Base-by-base conservation (phyloP, 768 basidiomycete species). In the Termitomyces sp. region DNA sequence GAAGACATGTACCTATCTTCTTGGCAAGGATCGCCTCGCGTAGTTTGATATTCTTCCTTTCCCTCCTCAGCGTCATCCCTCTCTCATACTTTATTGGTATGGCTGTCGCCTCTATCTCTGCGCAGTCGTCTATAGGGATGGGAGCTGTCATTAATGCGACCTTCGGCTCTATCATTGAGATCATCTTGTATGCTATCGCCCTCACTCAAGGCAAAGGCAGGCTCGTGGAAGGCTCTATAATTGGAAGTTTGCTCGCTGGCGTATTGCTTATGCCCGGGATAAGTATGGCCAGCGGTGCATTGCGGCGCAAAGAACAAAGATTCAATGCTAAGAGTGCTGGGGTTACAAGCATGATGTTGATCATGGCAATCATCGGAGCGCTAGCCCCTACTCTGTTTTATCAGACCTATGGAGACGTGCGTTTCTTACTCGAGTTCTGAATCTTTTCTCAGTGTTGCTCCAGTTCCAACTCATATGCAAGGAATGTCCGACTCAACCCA, bases 291-390 rank as follows among this genome's bases (percentile, higher is more conserved):
- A 89, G 89, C 38, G 91, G 89, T 8, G 97, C 97, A 0, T 61
- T 97, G 57, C 79, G 84, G 66, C 78, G 88, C 67, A 99, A 99
- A 74, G 97, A 99, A 71, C 93, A 95, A 68, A 91, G 86, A 63
- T 99, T 99, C 78, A 99, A 99, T 66, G 97, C 97, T n/a, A 98
- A 93, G 76, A 94, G 91, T 65, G 97, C 97, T 6, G 92, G 97
- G 38, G 97, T 99, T 15, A 99, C 97, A 0, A 97, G 94, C 68
- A 97, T 97, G 77, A 96, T 99, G 92, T 71, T 99, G 69, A 98
- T 99, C 73, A 98, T 98, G 96, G 97, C 97, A 12, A 92, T 99
- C 69, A 96, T 99, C 59, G 97, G 97, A 12, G 92, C 91, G 1
- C 76, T 99, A 56, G 85, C 94, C 0, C 97, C 97, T 2, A 98